phyloP scores from a whole-genome alignment of 257 asterid genomes.

The Nyctanthes arbortristis region DNA sequence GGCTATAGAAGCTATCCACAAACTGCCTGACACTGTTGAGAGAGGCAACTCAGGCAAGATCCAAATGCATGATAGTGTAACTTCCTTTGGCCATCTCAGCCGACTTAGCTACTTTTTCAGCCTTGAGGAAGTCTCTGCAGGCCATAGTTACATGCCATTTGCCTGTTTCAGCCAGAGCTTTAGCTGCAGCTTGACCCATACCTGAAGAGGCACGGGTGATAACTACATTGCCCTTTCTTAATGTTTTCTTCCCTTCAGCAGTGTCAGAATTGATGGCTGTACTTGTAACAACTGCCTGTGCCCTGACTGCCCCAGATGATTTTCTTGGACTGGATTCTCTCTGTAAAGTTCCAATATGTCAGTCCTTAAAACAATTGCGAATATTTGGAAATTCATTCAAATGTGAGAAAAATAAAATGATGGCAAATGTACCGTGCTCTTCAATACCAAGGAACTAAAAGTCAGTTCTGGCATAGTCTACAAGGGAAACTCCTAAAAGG shows the following conservation, averaged over 20 bases:
- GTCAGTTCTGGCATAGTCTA: slow-evolving; percentile 56
- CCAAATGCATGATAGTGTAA: slow-evolving; percentile 83
- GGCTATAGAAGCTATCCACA: slow-evolving; percentile 45
- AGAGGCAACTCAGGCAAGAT: slow-evolving; percentile 78
- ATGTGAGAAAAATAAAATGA: neutral
- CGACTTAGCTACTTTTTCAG: slow-evolving; percentile 78
- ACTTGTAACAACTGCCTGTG: slow-evolving; percentile 54
- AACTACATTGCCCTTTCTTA: slow-evolving; percentile 67
- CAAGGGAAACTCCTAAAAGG: slow-evolving; percentile 69
- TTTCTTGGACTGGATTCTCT: slow-evolving; percentile 38
- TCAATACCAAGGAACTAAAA: slow-evolving; percentile 44
- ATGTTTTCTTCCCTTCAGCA: slow-evolving; percentile 62
- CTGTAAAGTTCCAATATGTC: slow-evolving; percentile 22
- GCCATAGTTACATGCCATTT: slow-evolving; percentile 95
- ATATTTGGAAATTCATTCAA: neutral
- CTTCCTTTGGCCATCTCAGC: slow-evolving; percentile 74
- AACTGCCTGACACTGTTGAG: slow-evolving; percentile 89
- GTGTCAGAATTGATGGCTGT: slow-evolving; percentile 54
- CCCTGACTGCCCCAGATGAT: slow-evolving; percentile 33
- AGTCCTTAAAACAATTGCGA: neutral
- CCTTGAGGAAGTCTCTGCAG: slow-evolving; percentile 85
- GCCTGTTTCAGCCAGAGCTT: slow-evolving; percentile 75
- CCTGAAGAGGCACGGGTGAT: slow-evolving; percentile 94
- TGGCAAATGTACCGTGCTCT: slow-evolving; percentile 43
- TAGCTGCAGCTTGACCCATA: slow-evolving; percentile 83